phyloP scores from a whole-genome alignment of 352 stramenopile genomes.

The Globisporangium cystogenes region DNA sequence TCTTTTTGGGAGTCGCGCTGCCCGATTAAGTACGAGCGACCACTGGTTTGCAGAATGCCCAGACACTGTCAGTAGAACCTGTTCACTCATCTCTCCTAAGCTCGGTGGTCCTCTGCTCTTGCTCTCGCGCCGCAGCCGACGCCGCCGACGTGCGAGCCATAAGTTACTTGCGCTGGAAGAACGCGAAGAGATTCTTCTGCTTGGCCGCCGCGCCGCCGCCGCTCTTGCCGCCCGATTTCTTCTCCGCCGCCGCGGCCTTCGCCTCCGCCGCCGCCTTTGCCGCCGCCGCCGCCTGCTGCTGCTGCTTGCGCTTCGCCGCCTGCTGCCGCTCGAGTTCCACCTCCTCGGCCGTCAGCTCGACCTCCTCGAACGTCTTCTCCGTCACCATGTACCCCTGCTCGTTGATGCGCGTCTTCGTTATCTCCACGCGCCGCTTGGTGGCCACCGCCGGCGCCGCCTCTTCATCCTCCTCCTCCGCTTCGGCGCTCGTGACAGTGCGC shows the following conservation, averaged over 20 bases:
- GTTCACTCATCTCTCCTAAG: too few relatives aligned
- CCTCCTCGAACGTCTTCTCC: slow-evolving; percentile 67
- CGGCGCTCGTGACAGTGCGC: slow-evolving; percentile 1
- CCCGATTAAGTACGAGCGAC: not conserved
- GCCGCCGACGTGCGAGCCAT: not conserved
- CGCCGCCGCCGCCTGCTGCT: slow-evolving; percentile 28
- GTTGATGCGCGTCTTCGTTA: slow-evolving; percentile 74
- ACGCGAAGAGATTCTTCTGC: slow-evolving; percentile 67
- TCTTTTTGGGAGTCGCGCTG: not conserved
- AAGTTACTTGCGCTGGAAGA: slow-evolving; percentile 39
- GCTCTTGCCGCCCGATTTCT: slow-evolving; percentile 4
- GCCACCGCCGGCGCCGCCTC: slow-evolving; percentile 10
- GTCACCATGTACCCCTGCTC: slow-evolving; percentile 85
- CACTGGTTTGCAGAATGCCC: not conserved
- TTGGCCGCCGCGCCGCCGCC: slow-evolving; percentile 31
- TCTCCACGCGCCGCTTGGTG: slow-evolving; percentile 47
- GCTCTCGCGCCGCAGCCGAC: too few relatives aligned
- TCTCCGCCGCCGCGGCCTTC: slow-evolving; percentile 48
- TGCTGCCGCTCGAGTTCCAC: slow-evolving; percentile 41
- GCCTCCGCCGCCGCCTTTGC: slow-evolving; percentile 33
- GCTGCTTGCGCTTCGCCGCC: slow-evolving; percentile 52
- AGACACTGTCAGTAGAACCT: too few relatives aligned
- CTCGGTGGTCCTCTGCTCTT: too few relatives aligned
- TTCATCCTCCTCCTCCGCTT: slow-evolving; percentile 15
- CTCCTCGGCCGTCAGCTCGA: slow-evolving; percentile 56